These are phyloP conservation scores for Athelia psychrophila DNA, from an alignment of 1,284 basidiomycete genomes.

Conservation along the genomic window DNA sequence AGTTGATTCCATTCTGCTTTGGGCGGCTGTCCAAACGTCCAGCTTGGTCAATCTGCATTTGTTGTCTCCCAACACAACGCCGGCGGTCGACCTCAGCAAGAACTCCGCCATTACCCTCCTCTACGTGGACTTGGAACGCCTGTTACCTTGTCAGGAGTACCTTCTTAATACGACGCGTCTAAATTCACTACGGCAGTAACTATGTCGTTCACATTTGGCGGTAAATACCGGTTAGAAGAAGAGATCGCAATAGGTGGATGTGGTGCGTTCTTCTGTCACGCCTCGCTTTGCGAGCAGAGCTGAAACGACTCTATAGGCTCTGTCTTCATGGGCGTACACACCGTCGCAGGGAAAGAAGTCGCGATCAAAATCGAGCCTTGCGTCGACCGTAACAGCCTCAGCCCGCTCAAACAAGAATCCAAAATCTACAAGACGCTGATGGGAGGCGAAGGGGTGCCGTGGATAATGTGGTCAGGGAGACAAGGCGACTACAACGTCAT, in stretches of 20 bases:
- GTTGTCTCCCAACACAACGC: not conserved
- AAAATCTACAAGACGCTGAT: constrained; percentile 92
- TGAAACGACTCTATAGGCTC: constrained; percentile 52
- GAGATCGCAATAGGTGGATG: constrained; percentile 95
- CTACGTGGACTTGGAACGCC: not conserved
- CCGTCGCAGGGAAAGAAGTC: constrained; percentile 93
- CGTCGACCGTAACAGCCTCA: constrained; percentile 41
- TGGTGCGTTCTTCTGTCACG: constrained; percentile 49
- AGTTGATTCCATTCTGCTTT: too few relatives aligned
- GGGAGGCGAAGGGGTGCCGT: constrained; percentile 92
- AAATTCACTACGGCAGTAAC: not conserved
- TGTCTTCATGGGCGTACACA: constrained; percentile 94
- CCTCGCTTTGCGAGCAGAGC: constrained; percentile 7
- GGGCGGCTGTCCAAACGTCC: not conserved
- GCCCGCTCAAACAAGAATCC: constrained; percentile 88
- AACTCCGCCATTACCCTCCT: not conserved
- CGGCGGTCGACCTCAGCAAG: not conserved
- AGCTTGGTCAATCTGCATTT: not conserved
- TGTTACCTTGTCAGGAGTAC: not conserved
- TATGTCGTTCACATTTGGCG: constrained; percentile 81
- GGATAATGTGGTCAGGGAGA: constrained; percentile 93
- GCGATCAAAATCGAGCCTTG: constrained; percentile 96
- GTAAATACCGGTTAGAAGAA: constrained; percentile 91
- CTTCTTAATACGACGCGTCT: constrained; percentile 9
- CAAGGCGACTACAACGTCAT: constrained; percentile 97